Evolutionary conservation across 495 filamentous ascomycete genomes (phyloP).

Genomic region (Penicillium bovifimosum): DNA sequence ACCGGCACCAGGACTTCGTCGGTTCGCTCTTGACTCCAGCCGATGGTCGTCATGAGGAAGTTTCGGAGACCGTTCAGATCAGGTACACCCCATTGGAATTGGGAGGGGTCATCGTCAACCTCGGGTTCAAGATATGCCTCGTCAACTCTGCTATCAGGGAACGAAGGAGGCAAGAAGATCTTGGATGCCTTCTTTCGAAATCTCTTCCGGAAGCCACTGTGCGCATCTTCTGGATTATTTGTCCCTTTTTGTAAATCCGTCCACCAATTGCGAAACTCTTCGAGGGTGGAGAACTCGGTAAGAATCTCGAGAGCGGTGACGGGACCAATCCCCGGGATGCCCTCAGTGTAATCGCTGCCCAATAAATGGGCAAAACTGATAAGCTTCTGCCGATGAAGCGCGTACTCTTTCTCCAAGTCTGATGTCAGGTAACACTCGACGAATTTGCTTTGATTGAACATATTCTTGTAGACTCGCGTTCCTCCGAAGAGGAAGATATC

Average conservation of each 20-base stretch:
- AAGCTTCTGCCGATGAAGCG: conserved; percentile 72
- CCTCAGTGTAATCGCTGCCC: conserved; percentile 92
- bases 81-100: conserved; percentile 92
- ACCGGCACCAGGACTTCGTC: conserved; percentile 95
- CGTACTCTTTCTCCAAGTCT: conserved; percentile 86
- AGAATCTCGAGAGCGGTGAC: conserved; percentile 90
- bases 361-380: conserved; percentile 85
- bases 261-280: conserved; percentile 85
- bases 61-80: conserved; percentile 79
- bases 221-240: conserved; percentile 30
- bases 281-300: conserved; percentile 70
- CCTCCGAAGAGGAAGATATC: conserved; percentile 98
- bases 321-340: conserved; percentile 81
- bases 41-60: conserved; percentile 89
- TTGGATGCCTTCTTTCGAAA: conserved; percentile 77
- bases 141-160: conserved; percentile 69
- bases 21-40: conserved; percentile 84
- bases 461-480: conserved; percentile 95
- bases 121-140: conserved; percentile 80
- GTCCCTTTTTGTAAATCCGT: conserved; percentile 58
- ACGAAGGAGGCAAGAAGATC: conserved; percentile 73
- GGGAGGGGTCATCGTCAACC: conserved; percentile 69
- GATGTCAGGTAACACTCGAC: conserved; percentile 91
- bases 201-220: conserved; percentile 69
- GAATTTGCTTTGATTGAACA: conserved; percentile 97